These are phyloP conservation scores for Ustilago trichophora DNA, from an alignment of 1,284 basidiomycete species.

Conservation along the genomic window DNA sequence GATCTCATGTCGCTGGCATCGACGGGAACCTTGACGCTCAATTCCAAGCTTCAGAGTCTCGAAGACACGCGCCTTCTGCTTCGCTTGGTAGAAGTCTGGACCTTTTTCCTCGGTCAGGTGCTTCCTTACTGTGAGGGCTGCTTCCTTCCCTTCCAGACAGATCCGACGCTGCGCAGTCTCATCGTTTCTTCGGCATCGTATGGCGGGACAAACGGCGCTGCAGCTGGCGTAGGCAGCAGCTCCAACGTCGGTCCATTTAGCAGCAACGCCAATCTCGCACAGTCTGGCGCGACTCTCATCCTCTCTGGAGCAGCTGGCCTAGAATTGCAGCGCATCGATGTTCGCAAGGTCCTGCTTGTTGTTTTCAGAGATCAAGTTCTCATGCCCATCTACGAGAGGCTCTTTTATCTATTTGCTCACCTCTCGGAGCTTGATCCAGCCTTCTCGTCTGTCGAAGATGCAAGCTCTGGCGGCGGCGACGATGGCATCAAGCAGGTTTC, in stretches of 20 bases:
- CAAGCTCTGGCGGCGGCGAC: constrained; percentile 12
- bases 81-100: constrained; percentile 87
- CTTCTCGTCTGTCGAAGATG: constrained; percentile 16
- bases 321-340: constrained; percentile 72
- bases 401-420: constrained; percentile 47
- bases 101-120: constrained; percentile 91
- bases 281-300: constrained; percentile 12
- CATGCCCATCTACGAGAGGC: constrained; percentile 55
- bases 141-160: constrained; percentile 68
- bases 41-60: constrained; percentile 78
- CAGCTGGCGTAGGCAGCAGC: not conserved
- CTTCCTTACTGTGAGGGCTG: constrained; percentile 82
- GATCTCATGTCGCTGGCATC: constrained; percentile 84
- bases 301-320: constrained; percentile 9
- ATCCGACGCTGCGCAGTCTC: constrained; percentile 55
- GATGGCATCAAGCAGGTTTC: constrained; percentile 44
- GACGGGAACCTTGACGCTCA: constrained; percentile 89
- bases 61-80: constrained; percentile 74
- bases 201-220: not conserved
- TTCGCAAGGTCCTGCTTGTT: constrained; percentile 79
- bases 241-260: constrained; percentile 6
- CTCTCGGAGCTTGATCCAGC: constrained; percentile 44
- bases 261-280: constrained; percentile 12
- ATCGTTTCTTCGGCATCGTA: constrained; percentile 21
- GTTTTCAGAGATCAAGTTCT: constrained; percentile 77